Evolutionary conservation across 371 early-diverging fungal species (phyloP).

Genomic region (Lichtheimia hyalospora): DNA sequence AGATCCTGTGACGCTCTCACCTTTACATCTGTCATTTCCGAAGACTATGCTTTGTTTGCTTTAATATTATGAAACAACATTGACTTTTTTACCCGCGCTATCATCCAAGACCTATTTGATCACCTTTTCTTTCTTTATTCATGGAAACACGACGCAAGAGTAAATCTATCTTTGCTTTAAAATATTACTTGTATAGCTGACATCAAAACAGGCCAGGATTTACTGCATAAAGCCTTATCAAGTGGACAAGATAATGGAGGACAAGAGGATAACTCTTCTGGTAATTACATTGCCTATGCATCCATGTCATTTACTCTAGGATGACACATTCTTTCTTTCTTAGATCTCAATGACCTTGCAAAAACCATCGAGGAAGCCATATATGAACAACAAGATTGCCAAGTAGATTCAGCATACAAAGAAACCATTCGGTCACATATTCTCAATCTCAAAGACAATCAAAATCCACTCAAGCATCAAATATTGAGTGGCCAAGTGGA

Average conservation of each 20-base stretch:
- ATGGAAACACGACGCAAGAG: conserved; percentile 8
- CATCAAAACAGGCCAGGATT: conserved; percentile 1
- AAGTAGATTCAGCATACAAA: conserved; percentile 15
- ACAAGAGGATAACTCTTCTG: too few relatives aligned
- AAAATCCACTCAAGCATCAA: conserved; percentile 12
- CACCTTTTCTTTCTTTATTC: too few relatives aligned
- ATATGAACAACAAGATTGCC: conserved; percentile 4
- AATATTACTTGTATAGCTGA: neutral
- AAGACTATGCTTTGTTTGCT: too few relatives aligned
- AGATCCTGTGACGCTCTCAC: too few relatives aligned
- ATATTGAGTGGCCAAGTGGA: conserved; percentile 11
- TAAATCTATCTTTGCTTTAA: neutral
- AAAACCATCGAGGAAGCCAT: conserved; percentile 16
- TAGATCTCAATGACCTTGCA: conserved; percentile 5
- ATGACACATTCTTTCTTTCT: neutral
- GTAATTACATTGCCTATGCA: neutral
- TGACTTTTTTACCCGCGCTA: too few relatives aligned
- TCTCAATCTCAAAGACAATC: conserved; percentile 17
- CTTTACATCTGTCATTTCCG: too few relatives aligned
- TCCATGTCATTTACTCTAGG: neutral
- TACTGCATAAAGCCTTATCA: conserved; percentile 1
- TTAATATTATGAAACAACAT: too few relatives aligned
- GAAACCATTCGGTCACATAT: conserved; percentile 19
- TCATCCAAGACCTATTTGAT: too few relatives aligned
- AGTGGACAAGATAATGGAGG: neutral